These are phyloP conservation scores for Eragrostis curvula DNA, from an alignment of 176 grass and related monocot species.

Conservation along the genomic window DNA sequence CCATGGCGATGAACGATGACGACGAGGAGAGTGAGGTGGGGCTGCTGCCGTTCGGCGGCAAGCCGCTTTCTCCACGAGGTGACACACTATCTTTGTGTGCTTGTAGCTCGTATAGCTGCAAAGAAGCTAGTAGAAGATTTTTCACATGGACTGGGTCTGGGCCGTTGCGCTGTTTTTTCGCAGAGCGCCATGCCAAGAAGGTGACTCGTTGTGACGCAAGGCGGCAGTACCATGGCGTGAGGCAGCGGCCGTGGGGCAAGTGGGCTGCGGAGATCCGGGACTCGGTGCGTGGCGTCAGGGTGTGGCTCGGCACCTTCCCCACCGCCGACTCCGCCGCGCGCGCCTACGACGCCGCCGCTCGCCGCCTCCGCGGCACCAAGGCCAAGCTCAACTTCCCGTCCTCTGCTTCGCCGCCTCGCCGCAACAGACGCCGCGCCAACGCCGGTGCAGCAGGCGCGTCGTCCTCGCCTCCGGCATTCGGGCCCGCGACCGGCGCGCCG, in stretches of 20 bases:
- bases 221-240: constrained; percentile 66
- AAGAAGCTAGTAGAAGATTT: too few relatives aligned
- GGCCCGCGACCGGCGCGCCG: neutral
- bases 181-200: neutral
- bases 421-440: neutral
- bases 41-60: neutral
- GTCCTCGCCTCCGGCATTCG: neutral
- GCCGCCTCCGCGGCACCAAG: constrained; percentile 55
- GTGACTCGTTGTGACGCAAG: neutral
- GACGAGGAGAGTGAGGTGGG: neutral
- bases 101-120: too few relatives aligned
- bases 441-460: neutral
- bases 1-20: too few relatives aligned
- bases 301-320: constrained; percentile 75
- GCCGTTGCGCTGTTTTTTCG: neutral
- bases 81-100: too few relatives aligned
- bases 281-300: constrained; percentile 26
- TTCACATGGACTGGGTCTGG: too few relatives aligned
- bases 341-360: constrained; percentile 67
- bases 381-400: constrained; percentile 21
- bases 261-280: constrained; percentile 91
- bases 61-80: neutral
- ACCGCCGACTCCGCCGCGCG: constrained; percentile 70
- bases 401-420: neutral
- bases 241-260: constrained; percentile 85